A percentile compares a stretch with the other conserved stretches of the same genome.
phyloP scores from a whole-genome alignment of 495 filamentous ascomycete species.

The Penicillium chermesinum region DNA sequence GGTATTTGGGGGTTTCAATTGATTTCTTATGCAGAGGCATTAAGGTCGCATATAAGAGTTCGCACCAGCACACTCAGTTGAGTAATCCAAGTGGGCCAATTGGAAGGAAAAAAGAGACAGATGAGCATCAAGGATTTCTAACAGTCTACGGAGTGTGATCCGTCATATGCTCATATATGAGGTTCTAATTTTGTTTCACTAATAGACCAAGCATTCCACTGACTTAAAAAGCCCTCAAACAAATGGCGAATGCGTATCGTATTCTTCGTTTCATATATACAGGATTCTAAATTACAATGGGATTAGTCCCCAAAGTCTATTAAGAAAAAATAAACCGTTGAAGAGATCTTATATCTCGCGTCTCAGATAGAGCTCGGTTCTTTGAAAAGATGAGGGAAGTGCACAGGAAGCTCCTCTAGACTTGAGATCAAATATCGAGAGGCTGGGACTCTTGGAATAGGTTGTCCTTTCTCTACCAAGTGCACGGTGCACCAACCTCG shows the following conservation, averaged over 20 bases:
- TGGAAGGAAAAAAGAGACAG: not conserved
- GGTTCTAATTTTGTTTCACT: too few relatives aligned
- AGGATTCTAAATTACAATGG: not conserved
- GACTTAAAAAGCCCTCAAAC: not conserved
- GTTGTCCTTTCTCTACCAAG: constrained; percentile 67
- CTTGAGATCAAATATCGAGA: constrained; percentile 64
- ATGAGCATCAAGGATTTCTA: not conserved
- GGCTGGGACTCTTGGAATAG: constrained; percentile 52
- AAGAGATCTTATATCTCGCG: not conserved
- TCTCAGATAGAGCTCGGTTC: not conserved
- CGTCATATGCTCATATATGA: not conserved
- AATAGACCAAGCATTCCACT: not conserved
- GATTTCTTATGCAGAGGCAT: too few relatives aligned
- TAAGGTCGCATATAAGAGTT: too few relatives aligned
- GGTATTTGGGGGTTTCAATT: too few relatives aligned
- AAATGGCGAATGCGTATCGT: not conserved
- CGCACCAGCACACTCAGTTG: not conserved
- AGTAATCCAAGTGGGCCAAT: not conserved
- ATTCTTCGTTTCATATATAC: too few relatives aligned
- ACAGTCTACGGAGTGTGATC: not conserved
- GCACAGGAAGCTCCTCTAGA: constrained; percentile 63
- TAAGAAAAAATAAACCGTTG: not conserved
- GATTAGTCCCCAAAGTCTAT: not conserved
- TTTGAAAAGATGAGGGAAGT: constrained; percentile 78
- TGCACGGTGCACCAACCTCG: constrained; percentile 79